phyloP scores from a whole-genome alignment of 208 protist genomes.

The Acanthamoeba royreba region DNA sequence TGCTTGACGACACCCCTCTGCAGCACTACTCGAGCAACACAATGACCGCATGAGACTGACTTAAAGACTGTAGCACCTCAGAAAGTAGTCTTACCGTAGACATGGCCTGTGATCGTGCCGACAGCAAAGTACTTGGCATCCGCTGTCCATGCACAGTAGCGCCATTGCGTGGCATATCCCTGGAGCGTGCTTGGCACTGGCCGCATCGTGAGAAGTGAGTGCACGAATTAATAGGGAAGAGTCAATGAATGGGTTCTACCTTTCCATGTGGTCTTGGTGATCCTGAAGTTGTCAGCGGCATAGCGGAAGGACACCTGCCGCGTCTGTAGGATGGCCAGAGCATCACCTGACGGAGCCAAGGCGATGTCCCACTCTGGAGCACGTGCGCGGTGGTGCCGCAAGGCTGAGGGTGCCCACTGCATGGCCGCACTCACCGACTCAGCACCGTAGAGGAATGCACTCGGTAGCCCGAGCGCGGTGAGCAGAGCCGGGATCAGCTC shows the following conservation, averaged over 20 bases:
- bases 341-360: background rate
- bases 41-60: background rate
- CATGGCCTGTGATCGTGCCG: background rate
- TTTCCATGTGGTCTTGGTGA: conserved; percentile 1
- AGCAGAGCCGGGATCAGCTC: background rate
- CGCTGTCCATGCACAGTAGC: background rate
- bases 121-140: background rate
- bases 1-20: background rate
- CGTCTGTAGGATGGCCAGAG: background rate
- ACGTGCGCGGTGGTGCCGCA: background rate
- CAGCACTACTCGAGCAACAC: background rate
- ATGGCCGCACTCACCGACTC: background rate
- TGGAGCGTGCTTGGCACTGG: background rate
- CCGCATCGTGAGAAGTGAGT: background rate
- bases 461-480: background rate
- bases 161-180: background rate
- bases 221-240: background rate
- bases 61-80: background rate
- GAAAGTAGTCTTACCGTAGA: background rate
- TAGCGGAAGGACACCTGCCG: conserved; percentile 27
- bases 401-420: background rate
- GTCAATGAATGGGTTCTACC: background rate
- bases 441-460: background rate
- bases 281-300: conserved; percentile 27
- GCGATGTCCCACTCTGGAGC: background rate